Evolutionary conservation across 352 stramenopile genomes (phyloP), one percentile per base, ranked within the genome.

Genomic region (Phytopythium delawarense): DNA sequence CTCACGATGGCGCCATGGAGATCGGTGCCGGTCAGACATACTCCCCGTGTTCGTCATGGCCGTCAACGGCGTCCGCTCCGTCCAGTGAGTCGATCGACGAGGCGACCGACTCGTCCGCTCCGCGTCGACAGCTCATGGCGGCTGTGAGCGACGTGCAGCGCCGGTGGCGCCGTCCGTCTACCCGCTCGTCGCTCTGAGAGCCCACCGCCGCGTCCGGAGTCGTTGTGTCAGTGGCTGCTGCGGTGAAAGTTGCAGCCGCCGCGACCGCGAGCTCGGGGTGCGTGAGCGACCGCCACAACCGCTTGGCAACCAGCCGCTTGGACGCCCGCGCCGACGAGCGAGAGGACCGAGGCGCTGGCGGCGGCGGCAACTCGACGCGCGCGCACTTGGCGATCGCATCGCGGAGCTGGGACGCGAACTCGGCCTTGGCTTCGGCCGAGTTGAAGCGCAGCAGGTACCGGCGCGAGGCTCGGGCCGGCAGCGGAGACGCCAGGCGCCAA

Each of bases 361-460:
- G 4, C 5, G 62, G 51, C 5, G 28, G 4, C 5, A 50, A 59
- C 9, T 61, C 49, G 12, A 60, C 61, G 1, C 71, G 64, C 46
- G 54, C 65, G 30, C 59, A 77, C 18, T 61, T 64, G 8, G 61
- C 64, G 21, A 84, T 81, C 7, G 78, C 67, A 13, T 45, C 37
- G 8, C 66, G 68, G 20, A 87, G 68, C 32, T 70, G 60, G 2
- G 44, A 39, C 7, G 79, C 52, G 48, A 87, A 82, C 52, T 77
- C 70, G 37, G 20, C 57, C 48, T 79, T 80, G 16, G 67, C 66
- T 23, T 73, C 54, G 12, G 68, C 66, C 13, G 53, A 75, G 45
- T 82, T 73, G 55, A 74, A 87, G 57, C 66, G 67, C 4, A 87
- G 65, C 5, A 78, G 63, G 58, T 84, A 87, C 37, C 75, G 73